Base-by-base conservation (phyloP, 306 rosid genomes). In the Medicago lupulina region DNA sequence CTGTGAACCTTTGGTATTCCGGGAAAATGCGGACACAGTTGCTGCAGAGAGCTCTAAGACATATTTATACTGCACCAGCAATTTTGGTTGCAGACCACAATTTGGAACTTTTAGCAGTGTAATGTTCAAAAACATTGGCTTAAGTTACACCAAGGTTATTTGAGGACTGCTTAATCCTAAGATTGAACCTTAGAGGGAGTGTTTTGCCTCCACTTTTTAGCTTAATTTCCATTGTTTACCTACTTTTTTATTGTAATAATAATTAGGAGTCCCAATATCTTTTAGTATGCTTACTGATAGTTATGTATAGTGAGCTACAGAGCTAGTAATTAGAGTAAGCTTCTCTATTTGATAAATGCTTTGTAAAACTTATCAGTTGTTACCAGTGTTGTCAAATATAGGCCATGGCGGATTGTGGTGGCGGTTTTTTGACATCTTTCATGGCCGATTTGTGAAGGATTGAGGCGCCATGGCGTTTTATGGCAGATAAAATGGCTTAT, bases 231-330 rank as follows among this genome's bases (percentile, higher is more conserved):
- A 17, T 2, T 39, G 40, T 60, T 10, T 17, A 79, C 40, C 41
- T 41, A 79, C 50, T 25, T 41, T 38, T 28, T 12, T 3, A 47
- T 21, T 9, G 13, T 7, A 49, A 47, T 5, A 36, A 19, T 50
- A n/a, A n/a, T n/a, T 62, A 53, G 51, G 61, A 23, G 28, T 17
- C 59, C 44, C 41, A 59, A 19, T 76, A 44, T 61, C 9, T 58
- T 83, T 13, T 16, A 19, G 11, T 72, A 7, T 68, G 44, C 28
- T 46, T 77, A 34, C 53, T 17, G 77, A 38, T 59, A 21, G 19
- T 68, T 23, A 21, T 38, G 67, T 15, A 18, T n/a, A 4, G 61
- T 57, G 60, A 60, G 38, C 71, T n/a, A 4, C 55, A 49, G 60
- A 60, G 38, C 71, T 70, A 41, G 63, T 70, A 23, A 19, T 17